phyloP scores from a whole-genome alignment of 257 asterid genomes.

The Ilex asprella region DNA sequence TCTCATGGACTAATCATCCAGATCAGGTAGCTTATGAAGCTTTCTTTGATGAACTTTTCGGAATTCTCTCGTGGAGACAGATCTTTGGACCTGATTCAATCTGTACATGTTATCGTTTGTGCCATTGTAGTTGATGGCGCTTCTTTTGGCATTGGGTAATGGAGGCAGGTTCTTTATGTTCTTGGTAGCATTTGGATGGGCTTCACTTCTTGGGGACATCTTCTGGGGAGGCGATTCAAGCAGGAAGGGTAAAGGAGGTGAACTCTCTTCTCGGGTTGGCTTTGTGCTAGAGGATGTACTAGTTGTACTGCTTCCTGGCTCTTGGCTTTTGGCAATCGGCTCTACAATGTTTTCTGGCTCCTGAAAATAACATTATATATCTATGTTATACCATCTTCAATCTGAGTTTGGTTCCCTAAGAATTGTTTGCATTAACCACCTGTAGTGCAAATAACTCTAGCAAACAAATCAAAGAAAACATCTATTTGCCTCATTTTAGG shows the following conservation, averaged over 20 bases:
- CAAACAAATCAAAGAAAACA: no score
- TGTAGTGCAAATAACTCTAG: not conserved
- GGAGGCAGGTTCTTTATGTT: slow-evolving; percentile 42
- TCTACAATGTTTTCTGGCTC: slow-evolving; percentile 34
- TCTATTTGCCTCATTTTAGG: not conserved
- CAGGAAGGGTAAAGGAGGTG: slow-evolving; percentile 19
- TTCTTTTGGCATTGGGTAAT: slow-evolving; percentile 22
- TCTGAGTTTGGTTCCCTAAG: not conserved
- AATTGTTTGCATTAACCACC: not conserved
- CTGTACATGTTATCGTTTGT: slow-evolving; percentile 22
- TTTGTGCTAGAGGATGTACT: slow-evolving; percentile 50
- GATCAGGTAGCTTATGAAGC: slow-evolving; percentile 23
- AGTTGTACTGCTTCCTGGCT: slow-evolving; percentile 51
- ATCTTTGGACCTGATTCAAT: slow-evolving; percentile 37
- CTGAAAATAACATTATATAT: slow-evolving; percentile 14
- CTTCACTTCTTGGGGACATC: slow-evolving; percentile 30
- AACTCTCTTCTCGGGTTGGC: slow-evolving; percentile 22
- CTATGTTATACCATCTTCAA: not conserved
- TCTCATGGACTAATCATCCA: slow-evolving; percentile 21
- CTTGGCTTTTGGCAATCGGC: slow-evolving; percentile 30
- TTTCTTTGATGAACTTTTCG: slow-evolving; percentile 27
- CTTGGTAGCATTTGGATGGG: slow-evolving; percentile 25
- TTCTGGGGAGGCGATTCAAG: not conserved
- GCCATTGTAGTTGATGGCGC: slow-evolving; percentile 16
- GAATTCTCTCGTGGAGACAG: slow-evolving; percentile 48